Evolutionary conservation across 495 filamentous ascomycete species (phyloP).

Genomic region (Aspergillus sparsus): DNA sequence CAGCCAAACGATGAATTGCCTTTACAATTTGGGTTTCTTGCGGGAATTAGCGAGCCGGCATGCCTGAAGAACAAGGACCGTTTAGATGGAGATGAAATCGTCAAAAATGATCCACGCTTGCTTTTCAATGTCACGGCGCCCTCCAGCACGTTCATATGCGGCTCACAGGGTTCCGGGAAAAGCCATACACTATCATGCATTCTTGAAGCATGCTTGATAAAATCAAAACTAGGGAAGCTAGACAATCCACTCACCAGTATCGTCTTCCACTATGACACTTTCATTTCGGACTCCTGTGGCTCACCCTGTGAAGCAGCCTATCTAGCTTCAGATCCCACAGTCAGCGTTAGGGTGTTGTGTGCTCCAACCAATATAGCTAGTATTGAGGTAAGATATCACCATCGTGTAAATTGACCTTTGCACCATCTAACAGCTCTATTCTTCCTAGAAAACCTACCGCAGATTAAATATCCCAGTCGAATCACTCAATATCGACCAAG

Average conservation of each 20-base stretch:
- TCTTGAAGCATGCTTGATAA: constrained; percentile 61
- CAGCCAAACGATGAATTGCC: neutral
- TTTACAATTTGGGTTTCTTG: constrained; percentile 22
- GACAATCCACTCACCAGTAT: constrained; percentile 60
- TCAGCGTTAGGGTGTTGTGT: constrained; percentile 64
- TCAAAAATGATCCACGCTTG: constrained; percentile 50
- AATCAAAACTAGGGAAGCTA: constrained; percentile 38
- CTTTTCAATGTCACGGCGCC: constrained; percentile 69
- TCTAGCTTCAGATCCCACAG: constrained; percentile 53
- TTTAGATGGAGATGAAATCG: constrained; percentile 25
- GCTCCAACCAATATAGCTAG: constrained; percentile 58
- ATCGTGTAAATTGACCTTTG: neutral
- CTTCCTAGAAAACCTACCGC: constrained; percentile 24
- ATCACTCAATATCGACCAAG: constrained; percentile 57
- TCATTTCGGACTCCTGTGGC: constrained; percentile 51
- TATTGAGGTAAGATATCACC: constrained; percentile 39
- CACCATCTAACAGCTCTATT: neutral
- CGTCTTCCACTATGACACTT: constrained; percentile 69
- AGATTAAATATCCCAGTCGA: constrained; percentile 49
- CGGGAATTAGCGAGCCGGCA: neutral
- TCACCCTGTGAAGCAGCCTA: constrained; percentile 69
- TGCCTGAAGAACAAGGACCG: neutral
- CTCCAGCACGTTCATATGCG: constrained; percentile 73
- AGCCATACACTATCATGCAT: constrained; percentile 71
- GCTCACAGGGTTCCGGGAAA: constrained; percentile 75